Conservation (phyloP, 768 basidiomycete species). For the Agrocybe praecox region DNA sequence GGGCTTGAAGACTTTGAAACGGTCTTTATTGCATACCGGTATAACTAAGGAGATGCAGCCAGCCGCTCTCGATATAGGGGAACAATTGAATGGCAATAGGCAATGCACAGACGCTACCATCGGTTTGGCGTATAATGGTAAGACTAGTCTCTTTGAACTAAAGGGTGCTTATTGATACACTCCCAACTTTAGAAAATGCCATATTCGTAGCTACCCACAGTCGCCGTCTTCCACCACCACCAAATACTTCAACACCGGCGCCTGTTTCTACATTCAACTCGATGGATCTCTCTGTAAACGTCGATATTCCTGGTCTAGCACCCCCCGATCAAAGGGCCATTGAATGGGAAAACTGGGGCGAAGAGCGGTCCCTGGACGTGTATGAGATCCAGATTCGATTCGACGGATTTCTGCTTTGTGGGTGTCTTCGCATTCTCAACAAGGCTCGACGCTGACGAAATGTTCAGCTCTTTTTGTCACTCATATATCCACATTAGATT, state of each 20-base stretch:
- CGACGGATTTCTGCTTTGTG: conserved; percentile 47
- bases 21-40: conserved; percentile 46
- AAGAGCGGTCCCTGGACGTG: conserved; percentile 62
- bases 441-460: not conserved
- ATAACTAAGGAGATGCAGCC: conserved; percentile 35
- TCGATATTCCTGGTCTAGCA: conserved; percentile 29
- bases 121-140: conserved; percentile 63
- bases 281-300: conserved; percentile 44
- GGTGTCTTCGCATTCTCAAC: not conserved
- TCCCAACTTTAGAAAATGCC: conserved; percentile 44
- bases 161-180: conserved; percentile 5
- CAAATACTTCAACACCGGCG: conserved; percentile 9
- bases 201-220: conserved; percentile 68
- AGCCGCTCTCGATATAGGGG: conserved; percentile 30
- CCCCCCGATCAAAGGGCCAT: conserved; percentile 27
- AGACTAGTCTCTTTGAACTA: not conserved
- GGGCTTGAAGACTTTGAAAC: conserved; percentile 48
- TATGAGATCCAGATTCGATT: conserved; percentile 58
- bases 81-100: conserved; percentile 29
- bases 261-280: conserved; percentile 31
- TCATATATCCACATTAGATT: conserved; percentile 12
- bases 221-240: conserved; percentile 49
- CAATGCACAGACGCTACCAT: conserved; percentile 63
- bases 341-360: conserved; percentile 60
- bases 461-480: conserved; percentile 4